Base-by-base conservation (phyloP, 2,329 filamentous ascomycete species). In the Chrysosporium queenslandicum region DNA sequence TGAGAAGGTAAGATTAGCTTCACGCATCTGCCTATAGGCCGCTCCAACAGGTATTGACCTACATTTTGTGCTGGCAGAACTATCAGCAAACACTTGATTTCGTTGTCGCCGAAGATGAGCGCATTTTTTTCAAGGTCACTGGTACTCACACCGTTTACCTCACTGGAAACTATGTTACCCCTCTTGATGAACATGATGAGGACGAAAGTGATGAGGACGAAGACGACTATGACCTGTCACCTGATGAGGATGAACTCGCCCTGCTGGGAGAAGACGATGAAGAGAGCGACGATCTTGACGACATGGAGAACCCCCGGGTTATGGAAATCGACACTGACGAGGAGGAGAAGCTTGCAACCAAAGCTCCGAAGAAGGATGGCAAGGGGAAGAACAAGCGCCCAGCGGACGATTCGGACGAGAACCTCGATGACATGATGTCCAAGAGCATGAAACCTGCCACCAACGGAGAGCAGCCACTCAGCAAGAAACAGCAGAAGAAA, bases 401-500 rank as follows among this genome's bases (percentile, higher is more conserved):
- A 39, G 91, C 90, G 43, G 87, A 88, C 63, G 77, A 82, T 50
- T 68, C 68, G 32, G 74, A 74, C 37, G 82, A 84, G 50, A 71
- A 69, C 56, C 83, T 96, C 23, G 90, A 96, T 63, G 86, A 87
- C 59, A 73, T 95, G 70, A 94, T 96, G 64, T 79, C 83, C 69
- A 91, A 92, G 74, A 78, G 77, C 55, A 67, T 72, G 60, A 77
- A 82, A 65, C 71, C 74, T 58, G 66, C 67, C 36, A 63, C 66
- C 21, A 77, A 79, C 58, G 80, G 81, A 59, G 85, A 89, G 62
- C 68, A 77, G 60, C 90, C 90, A 76, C 78, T 89, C 58, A 90
- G 83, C 79, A 96, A 96, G 80, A 96, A 95, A 77, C 87, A 97
- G 72, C 82, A 86, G 68, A 97, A 97, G 84, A 96, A 96, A 71